Evolutionary conservation across 495 filamentous ascomycete genomes (phyloP).

Genomic region (Neurospora sublineolata): DNA sequence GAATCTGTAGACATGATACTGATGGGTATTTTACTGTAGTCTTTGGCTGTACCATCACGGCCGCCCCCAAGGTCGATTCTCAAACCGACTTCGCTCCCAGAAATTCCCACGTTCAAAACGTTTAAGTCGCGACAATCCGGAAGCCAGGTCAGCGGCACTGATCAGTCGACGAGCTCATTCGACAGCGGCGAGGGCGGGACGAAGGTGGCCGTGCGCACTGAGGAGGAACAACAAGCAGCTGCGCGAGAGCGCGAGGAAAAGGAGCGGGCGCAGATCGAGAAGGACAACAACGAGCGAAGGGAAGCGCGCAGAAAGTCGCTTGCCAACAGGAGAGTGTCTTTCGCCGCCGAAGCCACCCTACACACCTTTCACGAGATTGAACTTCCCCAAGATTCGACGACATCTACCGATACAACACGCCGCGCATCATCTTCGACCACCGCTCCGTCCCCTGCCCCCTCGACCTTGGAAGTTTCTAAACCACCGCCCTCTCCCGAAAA

Average conservation of each 20-base stretch:
- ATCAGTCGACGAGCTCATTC: constrained; percentile 43
- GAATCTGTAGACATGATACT: not conserved
- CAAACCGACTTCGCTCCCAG: constrained; percentile 61
- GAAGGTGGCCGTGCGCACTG: constrained; percentile 47
- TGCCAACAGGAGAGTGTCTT: constrained; percentile 88
- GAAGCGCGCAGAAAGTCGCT: constrained; percentile 87
- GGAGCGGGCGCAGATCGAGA: constrained; percentile 53
- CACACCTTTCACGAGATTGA: constrained; percentile 97
- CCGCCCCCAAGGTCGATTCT: constrained; percentile 65
- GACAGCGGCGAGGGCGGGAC: constrained; percentile 28
- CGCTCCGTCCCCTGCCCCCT: constrained; percentile 36
- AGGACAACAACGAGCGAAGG: constrained; percentile 58
- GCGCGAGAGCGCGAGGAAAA: constrained; percentile 62
- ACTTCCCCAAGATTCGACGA: constrained; percentile 74
- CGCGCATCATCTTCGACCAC: constrained; percentile 48
- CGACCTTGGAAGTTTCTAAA: constrained; percentile 33
- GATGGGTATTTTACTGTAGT: constrained; percentile 19
- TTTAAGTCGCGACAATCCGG: constrained; percentile 28
- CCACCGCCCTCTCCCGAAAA: constrained; percentile 56
- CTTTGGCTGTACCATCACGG: constrained; percentile 32
- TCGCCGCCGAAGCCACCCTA: constrained; percentile 91
- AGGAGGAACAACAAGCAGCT: constrained; percentile 70
- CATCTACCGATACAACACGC: constrained; percentile 66
- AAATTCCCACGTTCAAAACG: constrained; percentile 41
- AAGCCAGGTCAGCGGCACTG: constrained; percentile 20